These are phyloP conservation scores for Fraxinus quadrangulata DNA, from an alignment of 257 asterid species.

Conservation along the genomic window DNA sequence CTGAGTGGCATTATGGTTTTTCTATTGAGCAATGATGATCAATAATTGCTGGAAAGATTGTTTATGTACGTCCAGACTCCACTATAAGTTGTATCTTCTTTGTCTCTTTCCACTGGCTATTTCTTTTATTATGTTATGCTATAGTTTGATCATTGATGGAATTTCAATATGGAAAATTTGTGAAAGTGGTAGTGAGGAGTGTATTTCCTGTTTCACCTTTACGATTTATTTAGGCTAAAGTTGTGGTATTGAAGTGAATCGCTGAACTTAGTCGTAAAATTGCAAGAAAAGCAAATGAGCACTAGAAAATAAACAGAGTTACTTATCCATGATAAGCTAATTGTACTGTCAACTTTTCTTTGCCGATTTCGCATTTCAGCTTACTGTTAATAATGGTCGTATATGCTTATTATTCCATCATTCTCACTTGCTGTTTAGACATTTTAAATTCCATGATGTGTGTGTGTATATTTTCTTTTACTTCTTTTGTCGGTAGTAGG, in stretches of 20 bases:
- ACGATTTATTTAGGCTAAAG: slow-evolving; percentile 23
- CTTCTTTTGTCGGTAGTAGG: slow-evolving; percentile 25
- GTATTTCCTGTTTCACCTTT: slow-evolving; percentile 31
- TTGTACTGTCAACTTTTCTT: not conserved
- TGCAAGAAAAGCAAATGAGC: not conserved
- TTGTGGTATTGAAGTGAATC: slow-evolving; percentile 17
- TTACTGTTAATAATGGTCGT: not conserved
- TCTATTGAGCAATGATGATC: slow-evolving; percentile 49
- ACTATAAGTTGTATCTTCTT: slow-evolving; percentile 49
- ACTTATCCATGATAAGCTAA: not conserved
- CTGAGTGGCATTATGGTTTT: slow-evolving; percentile 49
- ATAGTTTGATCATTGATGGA: slow-evolving; percentile 18
- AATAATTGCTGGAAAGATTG: slow-evolving; percentile 52
- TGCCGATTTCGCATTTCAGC: not conserved
- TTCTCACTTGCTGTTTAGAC: not conserved
- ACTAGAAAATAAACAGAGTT: not conserved
- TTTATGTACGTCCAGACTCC: slow-evolving; percentile 53
- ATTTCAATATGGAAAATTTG: slow-evolving; percentile 31
- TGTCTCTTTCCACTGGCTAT: slow-evolving; percentile 40
- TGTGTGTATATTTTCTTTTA: not conserved
- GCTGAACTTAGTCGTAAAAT: slow-evolving; percentile 5
- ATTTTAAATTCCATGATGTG: not conserved
- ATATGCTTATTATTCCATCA: not conserved
- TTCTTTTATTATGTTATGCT: slow-evolving; percentile 35
- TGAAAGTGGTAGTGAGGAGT: slow-evolving; percentile 34